Base-by-base conservation (phyloP, 2,329 filamentous ascomycete genomes). In the Cladosporium halotolerans region DNA sequence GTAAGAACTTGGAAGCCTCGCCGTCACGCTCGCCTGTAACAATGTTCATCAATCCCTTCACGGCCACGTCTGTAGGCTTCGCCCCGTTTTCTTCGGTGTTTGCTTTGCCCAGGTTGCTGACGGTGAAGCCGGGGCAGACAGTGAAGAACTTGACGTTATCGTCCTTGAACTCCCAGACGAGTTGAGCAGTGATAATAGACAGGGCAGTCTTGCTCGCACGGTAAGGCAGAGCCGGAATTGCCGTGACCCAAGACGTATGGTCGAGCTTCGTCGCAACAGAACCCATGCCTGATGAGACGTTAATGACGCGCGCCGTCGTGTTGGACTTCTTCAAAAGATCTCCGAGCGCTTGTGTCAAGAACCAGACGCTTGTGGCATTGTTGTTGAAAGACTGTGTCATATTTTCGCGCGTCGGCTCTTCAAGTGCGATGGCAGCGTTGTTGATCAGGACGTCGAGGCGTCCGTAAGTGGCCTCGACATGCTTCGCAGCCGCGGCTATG, bases 331-430 rank as follows among this genome's bases (percentile, higher is more conserved):
- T 64, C 0, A 81, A 70, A 0, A 81, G 64, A 0, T 78, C 77
- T 9, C 66, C 55, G 53, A 75, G 71, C 0, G 65, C 64, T 3
- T 65, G 58, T 0, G 75, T 76, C 9, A 74, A 57, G 34, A 73
- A 67, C 18, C 74, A 68, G 0, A 74, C 72, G 9, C 78, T 73
- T 0, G 76, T 63, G 6, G 78, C 73, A 59, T 82, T 82, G 58
- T 60, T 56, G 40, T 72, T 67, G 59, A 66, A 70, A 4, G 60
- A 49, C 18, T 58, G 58, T 32, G 63, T 52, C 58, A 61, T 70
- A 58, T 52, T 63, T 58, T 47, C 68, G 67, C 16, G 67, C 60
- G 1, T 60, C 58, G 9, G 55, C 52, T n/a, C 62, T 50, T 19
- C 61, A 58, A 8, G 51, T 7, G 13, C 42, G 40, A 56, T 66